phyloP scores from a whole-genome alignment of 2,329 filamentous ascomycete genomes.

The Cercospora janseana region DNA sequence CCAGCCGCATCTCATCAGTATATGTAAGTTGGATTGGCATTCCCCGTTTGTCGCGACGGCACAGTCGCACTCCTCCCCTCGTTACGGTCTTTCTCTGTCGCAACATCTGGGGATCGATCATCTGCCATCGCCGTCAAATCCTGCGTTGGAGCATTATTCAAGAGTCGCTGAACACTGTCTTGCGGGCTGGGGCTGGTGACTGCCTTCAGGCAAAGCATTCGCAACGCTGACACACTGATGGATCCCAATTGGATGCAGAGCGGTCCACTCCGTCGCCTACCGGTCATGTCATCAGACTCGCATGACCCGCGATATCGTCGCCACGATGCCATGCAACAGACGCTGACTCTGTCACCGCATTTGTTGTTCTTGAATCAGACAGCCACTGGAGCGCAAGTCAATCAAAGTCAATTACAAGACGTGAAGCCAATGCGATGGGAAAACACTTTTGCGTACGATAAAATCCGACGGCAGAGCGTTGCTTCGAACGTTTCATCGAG shows the following conservation, averaged over 20 bases:
- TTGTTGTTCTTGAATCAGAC: slow-evolving; percentile 9
- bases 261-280: background rate
- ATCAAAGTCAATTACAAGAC: slow-evolving; percentile 1
- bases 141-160: no score
- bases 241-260: background rate
- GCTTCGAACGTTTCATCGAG: slow-evolving; percentile 13
- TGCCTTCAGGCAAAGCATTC: no score
- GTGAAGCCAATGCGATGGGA: slow-evolving; percentile 10
- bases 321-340: slow-evolving; percentile 1
- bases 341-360: slow-evolving; percentile 16
- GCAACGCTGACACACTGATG: no score
- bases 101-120: no score
- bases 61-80: background rate
- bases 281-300: background rate
- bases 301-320: background rate
- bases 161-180: no score
- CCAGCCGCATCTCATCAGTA: slow-evolving; percentile 5
- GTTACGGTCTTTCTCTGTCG: no score
- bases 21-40: slow-evolving; percentile 1
- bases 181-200: no score
- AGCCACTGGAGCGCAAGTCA: background rate
- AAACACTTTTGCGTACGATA: slow-evolving; percentile 5
- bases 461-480: slow-evolving; percentile 10
- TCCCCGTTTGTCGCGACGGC: background rate
- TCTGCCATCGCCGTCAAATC: no score